phyloP scores from a whole-genome alignment of 164 flowering plant genomes.

The Umbilicus rupestris region DNA sequence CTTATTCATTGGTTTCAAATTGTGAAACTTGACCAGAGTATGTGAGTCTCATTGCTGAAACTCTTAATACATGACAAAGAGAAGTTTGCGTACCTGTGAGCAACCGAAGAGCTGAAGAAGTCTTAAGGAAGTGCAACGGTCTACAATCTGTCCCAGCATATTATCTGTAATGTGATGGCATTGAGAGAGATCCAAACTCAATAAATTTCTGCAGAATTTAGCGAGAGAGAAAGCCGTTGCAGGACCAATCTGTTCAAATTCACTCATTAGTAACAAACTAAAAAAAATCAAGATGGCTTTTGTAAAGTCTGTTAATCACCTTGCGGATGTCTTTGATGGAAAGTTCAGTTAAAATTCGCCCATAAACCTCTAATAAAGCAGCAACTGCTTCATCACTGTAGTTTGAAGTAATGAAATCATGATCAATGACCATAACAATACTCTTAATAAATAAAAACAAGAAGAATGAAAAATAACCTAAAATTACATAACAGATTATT shows the following conservation, averaged over 20 bases:
- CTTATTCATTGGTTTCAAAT: neutral
- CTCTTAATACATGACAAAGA: neutral
- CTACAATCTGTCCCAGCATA: neutral
- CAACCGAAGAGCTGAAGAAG: neutral
- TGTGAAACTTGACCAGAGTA: neutral
- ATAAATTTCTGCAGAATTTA: neutral
- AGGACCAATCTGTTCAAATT: conserved; percentile 1
- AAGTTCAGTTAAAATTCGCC: neutral
- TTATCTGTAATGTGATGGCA: neutral
- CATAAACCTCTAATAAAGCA: neutral
- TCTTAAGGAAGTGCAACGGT: neutral
- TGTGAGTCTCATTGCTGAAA: neutral
- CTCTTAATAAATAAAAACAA: neutral
- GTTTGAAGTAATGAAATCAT: neutral
- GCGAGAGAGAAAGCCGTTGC: neutral
- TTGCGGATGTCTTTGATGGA: neutral
- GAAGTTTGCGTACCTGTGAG: neutral
- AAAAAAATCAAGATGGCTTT: neutral
- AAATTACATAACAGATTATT: neutral
- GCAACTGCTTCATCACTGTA: conserved; percentile 3
- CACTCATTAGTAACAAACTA: neutral
- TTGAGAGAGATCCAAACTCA: conserved; percentile 4
- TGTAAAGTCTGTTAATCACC: neutral
- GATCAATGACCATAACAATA: neutral
- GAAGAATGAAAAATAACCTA: neutral